These are phyloP conservation scores for Penicillium sp. DNA, from an alignment of 2,329 filamentous ascomycete species.

Conservation along the genomic window DNA sequence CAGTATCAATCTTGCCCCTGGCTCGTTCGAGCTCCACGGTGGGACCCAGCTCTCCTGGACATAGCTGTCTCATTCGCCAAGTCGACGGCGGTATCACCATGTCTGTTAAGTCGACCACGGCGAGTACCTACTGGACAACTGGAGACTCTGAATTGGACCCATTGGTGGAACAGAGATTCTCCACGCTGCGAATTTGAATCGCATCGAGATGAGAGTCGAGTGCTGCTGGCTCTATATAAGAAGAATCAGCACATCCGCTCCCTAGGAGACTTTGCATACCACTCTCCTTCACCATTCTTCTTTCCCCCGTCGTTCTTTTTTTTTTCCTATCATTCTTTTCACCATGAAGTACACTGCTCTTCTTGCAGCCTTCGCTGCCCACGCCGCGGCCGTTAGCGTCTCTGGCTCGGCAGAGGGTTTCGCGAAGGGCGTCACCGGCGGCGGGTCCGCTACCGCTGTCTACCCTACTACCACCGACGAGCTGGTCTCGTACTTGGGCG, in stretches of 20 bases:
- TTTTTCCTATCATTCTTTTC: constrained; percentile 3
- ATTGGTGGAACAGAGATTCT: no score
- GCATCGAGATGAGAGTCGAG: no score
- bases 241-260: not conserved
- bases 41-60: no score
- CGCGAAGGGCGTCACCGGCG: constrained; percentile 58
- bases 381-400: constrained; percentile 24
- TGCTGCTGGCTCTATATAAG: constrained; percentile 10
- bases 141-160: not conserved
- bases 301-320: constrained; percentile 3
- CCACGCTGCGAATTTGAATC: no score
- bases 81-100: constrained; percentile 1
- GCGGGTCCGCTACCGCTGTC: constrained; percentile 54
- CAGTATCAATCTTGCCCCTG: no score
- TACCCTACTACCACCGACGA: constrained; percentile 55
- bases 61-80: no score
- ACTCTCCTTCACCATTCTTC: constrained; percentile 4
- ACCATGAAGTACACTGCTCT: constrained; percentile 20
- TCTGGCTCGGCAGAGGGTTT: constrained; percentile 48
- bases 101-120: no score
- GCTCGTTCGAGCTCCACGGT: no score
- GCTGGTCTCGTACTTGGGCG: constrained; percentile 59
- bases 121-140: no score
- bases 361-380: constrained; percentile 20
- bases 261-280: not conserved